Base-by-base conservation (phyloP, 1,139 yeast genomes). In the Geotrichum restrictum region DNA sequence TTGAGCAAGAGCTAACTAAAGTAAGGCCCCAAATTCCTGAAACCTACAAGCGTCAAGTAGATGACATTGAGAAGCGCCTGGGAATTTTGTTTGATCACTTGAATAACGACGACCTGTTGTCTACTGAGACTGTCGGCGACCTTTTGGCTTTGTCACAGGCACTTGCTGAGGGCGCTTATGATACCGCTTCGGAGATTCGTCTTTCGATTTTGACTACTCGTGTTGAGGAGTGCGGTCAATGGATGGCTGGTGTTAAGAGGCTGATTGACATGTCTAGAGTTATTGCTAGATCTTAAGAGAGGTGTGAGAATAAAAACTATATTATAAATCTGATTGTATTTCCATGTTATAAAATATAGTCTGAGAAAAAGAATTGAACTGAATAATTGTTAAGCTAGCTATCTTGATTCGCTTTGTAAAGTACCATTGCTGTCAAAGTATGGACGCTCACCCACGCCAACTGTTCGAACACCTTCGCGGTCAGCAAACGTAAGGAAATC, bases 221-320 rank as follows among this genome's bases (percentile, higher is more conserved):
- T 61, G 78, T 84, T 48, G 82, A 79, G 42, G 96, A 91, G 68
- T 81, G 87, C 59, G 96, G 96, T 11, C 82, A 85, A 62, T 93
- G 98, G 98, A 82, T 88, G 73, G 82, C 88, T 24, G 98, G 98
- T 63, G 85, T 93, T 50, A 88, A 86, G 71, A 81, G 97, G 62
- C 77, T 93, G 61, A 82, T 93, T 57, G 87, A 85, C 57, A 86
- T 93, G 82, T 62, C 66, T 10, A 53, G 62, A 44, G 72, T 69
- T n/a, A 64, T 65, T 27, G 49, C 42, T 32, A 18, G 47, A 6
- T 24, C 47, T 32, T 43, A 43, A 33, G 19, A 13, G 14, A 22
- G 18, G 21, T 13, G n/a, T 13, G 44, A 16, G 10, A 21, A 18
- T 37, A 37, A 19, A 18, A 37, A 18, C 27, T 37, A 21, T 40